Base-by-base conservation (phyloP, 2,329 filamentous ascomycete genomes). In the Phaeoacremonium minimum region DNA sequence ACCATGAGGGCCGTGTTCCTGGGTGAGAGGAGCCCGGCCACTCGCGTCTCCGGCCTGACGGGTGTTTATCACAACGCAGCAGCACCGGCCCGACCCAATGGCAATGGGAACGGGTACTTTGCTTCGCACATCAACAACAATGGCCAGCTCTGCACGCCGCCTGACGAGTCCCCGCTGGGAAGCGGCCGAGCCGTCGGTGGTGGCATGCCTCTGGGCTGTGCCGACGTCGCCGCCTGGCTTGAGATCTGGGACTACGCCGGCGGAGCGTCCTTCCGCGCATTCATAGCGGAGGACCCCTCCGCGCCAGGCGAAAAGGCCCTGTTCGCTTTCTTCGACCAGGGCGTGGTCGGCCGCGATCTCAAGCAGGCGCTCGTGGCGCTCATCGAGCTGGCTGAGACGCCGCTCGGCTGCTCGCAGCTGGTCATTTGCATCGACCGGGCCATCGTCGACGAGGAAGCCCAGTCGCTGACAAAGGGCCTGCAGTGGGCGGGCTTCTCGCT, bases 401-500 rank as follows among this genome's bases (percentile, higher is more conserved):
- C 86, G 39, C 77, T 95, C 56, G 78, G 72, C 50, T 95, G 89
- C 64, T 74, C 77, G 37, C 78, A 85, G 55, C 77, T 95, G 44
- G 79, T 94, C 45, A 79, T 89, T 51, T 90, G 87, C 61, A 73
- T 95, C 44, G 87, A 91, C 58, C 85, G 88, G 45, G 69, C 70
- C 31, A 77, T 83, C 44, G 72, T 77, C 28, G 63, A 72, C 17
- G 66, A 74, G 41, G 79, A 86, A 44, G 69, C 76, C 40, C 77
- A 83, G 48, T 71, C 80, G 40, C 69, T 91, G 48, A 79, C 85
- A 53, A 87, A 85, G 60, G 90, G 88, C 52, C 75, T 96, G 35
- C 86, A 89, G 58, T 96, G 90, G 90, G 90, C 94, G 46, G 90
- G 90, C 37, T 95, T 95, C 56, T 85, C 87, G 55, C 75, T 91